A percentile compares a stretch with the other conserved stretches of the same genome.
These are phyloP conservation scores for Termitomyces sp. DNA, from an alignment of 768 basidiomycete species.

Conservation along the genomic window DNA sequence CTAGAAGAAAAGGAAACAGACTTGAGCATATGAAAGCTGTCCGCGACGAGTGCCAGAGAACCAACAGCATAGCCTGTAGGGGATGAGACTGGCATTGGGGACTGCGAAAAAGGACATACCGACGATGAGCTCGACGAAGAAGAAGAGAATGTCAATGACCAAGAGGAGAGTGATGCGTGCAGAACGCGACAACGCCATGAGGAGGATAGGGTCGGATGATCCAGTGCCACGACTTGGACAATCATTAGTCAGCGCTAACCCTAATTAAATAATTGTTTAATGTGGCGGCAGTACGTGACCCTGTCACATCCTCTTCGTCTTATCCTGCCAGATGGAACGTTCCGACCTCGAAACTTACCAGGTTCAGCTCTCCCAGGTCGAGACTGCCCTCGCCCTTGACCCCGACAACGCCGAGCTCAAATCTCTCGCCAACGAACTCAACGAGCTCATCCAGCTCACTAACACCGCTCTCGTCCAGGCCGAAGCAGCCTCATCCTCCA, in stretches of 20 bases:
- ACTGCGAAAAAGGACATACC: slow-evolving; percentile 39
- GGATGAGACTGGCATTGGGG: slow-evolving; percentile 10
- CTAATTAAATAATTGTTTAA: background rate
- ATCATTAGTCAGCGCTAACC: background rate
- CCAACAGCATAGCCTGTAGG: slow-evolving; percentile 87
- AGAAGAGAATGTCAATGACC: slow-evolving; percentile 82
- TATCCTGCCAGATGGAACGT: slow-evolving; percentile 43
- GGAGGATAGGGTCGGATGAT: background rate
- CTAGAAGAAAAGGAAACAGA: slow-evolving; percentile 31
- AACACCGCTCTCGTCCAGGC: slow-evolving; percentile 67
- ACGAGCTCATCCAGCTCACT: slow-evolving; percentile 80
- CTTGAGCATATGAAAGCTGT: slow-evolving; percentile 99
- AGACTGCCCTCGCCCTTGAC: slow-evolving; percentile 71
- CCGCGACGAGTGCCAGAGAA: slow-evolving; percentile 91
- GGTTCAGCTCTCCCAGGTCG: slow-evolving; percentile 86
- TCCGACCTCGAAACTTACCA: slow-evolving; percentile 87
- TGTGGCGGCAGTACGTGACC: background rate
- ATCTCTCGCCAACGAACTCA: slow-evolving; percentile 71
- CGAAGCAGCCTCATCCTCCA: slow-evolving; percentile 58
- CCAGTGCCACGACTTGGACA: background rate
- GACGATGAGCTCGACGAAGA: slow-evolving; percentile 79
- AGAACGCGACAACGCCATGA: slow-evolving; percentile 57
- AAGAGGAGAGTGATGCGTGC: slow-evolving; percentile 74
- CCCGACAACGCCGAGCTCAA: slow-evolving; percentile 71
- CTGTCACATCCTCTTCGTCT: slow-evolving; percentile 2